A percentile compares a stretch with the other conserved stretches of the same genome.
These are phyloP conservation scores for Dactylellina parvicollis DNA, from an alignment of 2,329 filamentous ascomycete genomes.

Conservation along the genomic window DNA sequence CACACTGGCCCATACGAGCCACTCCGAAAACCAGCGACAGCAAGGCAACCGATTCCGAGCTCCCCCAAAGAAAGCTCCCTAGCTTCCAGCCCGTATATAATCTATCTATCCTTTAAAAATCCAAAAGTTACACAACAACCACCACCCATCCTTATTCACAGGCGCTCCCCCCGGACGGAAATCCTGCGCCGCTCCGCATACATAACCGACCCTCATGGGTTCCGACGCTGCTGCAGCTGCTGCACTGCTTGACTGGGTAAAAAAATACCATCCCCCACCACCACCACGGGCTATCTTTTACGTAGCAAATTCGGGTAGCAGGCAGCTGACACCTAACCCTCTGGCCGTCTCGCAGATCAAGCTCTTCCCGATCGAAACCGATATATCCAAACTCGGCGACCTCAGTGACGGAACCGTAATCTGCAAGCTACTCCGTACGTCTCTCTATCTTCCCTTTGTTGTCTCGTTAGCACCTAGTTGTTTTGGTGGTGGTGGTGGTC, in stretches of 20 bases:
- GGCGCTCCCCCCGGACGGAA: not conserved
- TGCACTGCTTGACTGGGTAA: conserved; percentile 59
- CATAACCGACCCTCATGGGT: conserved; percentile 33
- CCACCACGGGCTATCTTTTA: no score
- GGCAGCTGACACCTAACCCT: not conserved
- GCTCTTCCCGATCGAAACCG: conserved; percentile 58
- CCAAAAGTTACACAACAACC: conserved; percentile 4
- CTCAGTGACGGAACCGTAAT: conserved; percentile 57
- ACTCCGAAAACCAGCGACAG: conserved; percentile 8
- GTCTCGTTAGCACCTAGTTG: not conserved
- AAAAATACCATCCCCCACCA: conserved; percentile 15
- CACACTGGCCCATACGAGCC: not conserved
- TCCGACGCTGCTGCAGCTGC: conserved; percentile 55
- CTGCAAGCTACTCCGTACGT: conserved; percentile 58
- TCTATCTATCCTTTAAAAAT: not conserved
- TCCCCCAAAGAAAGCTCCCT: conserved; percentile 4
- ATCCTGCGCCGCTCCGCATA: not conserved
- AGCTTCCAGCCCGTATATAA: not conserved
- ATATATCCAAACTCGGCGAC: conserved; percentile 57
- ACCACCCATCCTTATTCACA: not conserved
- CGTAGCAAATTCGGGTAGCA: not conserved
- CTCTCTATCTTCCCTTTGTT: not conserved
- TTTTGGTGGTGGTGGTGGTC: not conserved
- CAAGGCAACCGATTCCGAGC: conserved; percentile 7
- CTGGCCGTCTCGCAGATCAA: conserved; percentile 55